phyloP scores from a whole-genome alignment of 345 rosid species.

The Syzygium oleosum region DNA sequence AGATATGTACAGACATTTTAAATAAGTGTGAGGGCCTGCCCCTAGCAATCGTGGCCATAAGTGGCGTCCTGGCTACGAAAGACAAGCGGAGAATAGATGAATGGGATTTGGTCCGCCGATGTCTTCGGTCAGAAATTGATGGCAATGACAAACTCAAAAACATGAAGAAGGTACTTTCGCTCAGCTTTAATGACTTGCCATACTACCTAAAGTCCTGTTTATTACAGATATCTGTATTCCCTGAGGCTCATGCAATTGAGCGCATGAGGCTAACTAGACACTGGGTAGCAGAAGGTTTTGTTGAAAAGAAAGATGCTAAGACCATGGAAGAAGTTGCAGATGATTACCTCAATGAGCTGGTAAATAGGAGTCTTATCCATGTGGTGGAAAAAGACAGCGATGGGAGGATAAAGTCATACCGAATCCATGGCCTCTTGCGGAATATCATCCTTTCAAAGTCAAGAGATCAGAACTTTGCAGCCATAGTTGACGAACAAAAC shows the following conservation, averaged over 20 bases:
- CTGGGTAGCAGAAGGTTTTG: slow-evolving; percentile 43
- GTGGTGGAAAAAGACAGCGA: slow-evolving; percentile 15
- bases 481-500: slow-evolving; percentile 9
- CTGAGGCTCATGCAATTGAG: slow-evolving; percentile 19
- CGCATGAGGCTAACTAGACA: slow-evolving; percentile 18
- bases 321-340: slow-evolving; percentile 37
- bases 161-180: slow-evolving; percentile 24
- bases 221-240: slow-evolving; percentile 33
- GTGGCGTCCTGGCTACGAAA: slow-evolving; percentile 29
- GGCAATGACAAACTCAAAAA: slow-evolving; percentile 17
- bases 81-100: slow-evolving; percentile 16
- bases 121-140: slow-evolving; percentile 26
- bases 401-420: slow-evolving; percentile 22
- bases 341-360: slow-evolving; percentile 31
- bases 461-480: slow-evolving; percentile 28
- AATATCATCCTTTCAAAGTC: slow-evolving; percentile 26
- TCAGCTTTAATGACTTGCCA: slow-evolving; percentile 39
- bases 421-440: slow-evolving; percentile 29
- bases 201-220: slow-evolving; percentile 33
- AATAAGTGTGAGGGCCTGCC: slow-evolving; percentile 35
- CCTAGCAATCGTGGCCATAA: slow-evolving; percentile 34
- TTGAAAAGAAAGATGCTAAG: slow-evolving; percentile 27
- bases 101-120: slow-evolving; percentile 25
- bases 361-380: slow-evolving; percentile 29
- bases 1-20: slow-evolving; percentile 15